Evolutionary conservation across 139 green algal species (phyloP).

Genomic region (Chlorella sp.): DNA sequence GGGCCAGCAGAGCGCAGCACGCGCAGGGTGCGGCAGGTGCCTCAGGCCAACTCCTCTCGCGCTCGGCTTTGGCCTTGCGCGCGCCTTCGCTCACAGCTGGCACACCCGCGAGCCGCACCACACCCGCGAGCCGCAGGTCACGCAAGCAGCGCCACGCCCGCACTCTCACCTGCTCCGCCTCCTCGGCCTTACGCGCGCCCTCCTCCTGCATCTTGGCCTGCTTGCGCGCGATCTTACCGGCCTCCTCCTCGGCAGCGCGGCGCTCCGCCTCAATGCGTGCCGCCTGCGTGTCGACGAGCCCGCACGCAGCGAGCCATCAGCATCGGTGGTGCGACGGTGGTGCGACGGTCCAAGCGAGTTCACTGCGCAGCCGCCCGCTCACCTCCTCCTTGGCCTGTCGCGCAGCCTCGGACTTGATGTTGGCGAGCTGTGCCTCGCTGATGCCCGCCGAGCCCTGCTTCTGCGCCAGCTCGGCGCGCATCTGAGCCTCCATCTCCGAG

Average conservation of each 20-base stretch:
- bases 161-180: conserved; percentile 37
- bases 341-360: no score
- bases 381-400: conserved; percentile 22
- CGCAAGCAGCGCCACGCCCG: no score
- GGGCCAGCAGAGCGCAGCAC: no score
- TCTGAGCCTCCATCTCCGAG: conserved; percentile 42
- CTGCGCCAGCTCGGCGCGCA: conserved; percentile 37
- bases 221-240: conserved; percentile 44
- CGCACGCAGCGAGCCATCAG: neutral
- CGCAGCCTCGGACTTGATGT: conserved; percentile 20
- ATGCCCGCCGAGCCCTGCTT: conserved; percentile 20
- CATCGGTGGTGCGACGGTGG: no score
- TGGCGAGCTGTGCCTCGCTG: conserved; percentile 21
- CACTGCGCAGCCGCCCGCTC: no score
- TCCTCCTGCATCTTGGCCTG: conserved; percentile 51
- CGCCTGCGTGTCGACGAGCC: conserved; percentile 6
- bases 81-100: no score
- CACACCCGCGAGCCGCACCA: no score
- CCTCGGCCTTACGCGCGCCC: conserved; percentile 32
- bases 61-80: no score
- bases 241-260: conserved; percentile 29
- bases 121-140: no score
- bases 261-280: conserved; percentile 32
- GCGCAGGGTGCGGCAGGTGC: no score
- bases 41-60: no score